These are phyloP conservation scores for Taphrina populina DNA, from an alignment of 1,139 yeast species.

Conservation along the genomic window DNA sequence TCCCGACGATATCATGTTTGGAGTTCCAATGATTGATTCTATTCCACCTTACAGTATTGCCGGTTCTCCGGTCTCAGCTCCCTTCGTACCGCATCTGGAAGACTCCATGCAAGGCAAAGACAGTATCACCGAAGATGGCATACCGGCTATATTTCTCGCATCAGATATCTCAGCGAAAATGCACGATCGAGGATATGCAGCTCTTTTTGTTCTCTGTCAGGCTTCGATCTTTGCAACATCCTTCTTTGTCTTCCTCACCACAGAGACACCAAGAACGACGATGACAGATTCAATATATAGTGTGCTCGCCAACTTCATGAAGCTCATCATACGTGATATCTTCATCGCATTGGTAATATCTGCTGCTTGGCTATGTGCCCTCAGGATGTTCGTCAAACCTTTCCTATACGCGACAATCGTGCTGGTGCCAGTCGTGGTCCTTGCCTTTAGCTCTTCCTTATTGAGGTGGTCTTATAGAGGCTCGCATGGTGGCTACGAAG, in stretches of 20 bases:
- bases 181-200: slow-evolving; percentile 44
- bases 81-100: background rate
- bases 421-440: slow-evolving; percentile 45
- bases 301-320: slow-evolving; percentile 43
- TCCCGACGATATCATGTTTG: slow-evolving; percentile 21
- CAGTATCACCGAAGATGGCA: background rate
- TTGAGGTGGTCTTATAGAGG: slow-evolving; percentile 46
- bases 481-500: slow-evolving; percentile 45
- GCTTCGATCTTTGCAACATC: slow-evolving; percentile 46
- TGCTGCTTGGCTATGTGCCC: slow-evolving; percentile 45
- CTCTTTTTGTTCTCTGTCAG: slow-evolving; percentile 42
- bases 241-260: slow-evolving; percentile 44
- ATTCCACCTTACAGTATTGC: slow-evolving; percentile 7
- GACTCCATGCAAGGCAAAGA: slow-evolving; percentile 1
- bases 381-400: slow-evolving; percentile 44
- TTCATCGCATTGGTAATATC: slow-evolving; percentile 44
- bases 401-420: slow-evolving; percentile 46
- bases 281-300: slow-evolving; percentile 45
- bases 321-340: slow-evolving; percentile 43
- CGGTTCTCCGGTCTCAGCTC: background rate
- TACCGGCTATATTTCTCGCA: slow-evolving; percentile 39
- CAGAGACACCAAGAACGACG: slow-evolving; percentile 41
- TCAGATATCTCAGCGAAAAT: slow-evolving; percentile 37
- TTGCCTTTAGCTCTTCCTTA: slow-evolving; percentile 43
- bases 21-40: slow-evolving; percentile 12